A percentile compares a stretch with the other conserved stretches of the same genome.
phyloP scores from a whole-genome alignment of 1,139 yeast genomes.

The Geotrichum restrictum region DNA sequence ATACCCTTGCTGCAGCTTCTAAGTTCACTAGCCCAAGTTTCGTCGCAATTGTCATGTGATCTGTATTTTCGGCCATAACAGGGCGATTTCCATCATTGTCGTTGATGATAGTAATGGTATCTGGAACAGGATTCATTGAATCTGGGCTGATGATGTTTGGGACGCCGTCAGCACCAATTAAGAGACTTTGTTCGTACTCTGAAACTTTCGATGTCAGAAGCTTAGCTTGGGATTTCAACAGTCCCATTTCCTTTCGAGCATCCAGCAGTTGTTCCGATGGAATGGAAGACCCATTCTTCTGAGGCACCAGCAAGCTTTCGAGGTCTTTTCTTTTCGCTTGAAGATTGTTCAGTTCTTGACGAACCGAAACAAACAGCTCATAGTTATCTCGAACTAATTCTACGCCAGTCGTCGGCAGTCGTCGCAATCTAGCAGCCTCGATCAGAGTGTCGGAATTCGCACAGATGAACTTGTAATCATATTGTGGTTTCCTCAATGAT shows the following conservation, averaged over 20 bases:
- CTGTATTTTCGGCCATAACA: slow-evolving; percentile 34
- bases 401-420: slow-evolving; percentile 14
- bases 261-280: slow-evolving; percentile 2
- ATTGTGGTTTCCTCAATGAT: slow-evolving; percentile 41
- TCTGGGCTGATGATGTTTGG: slow-evolving; percentile 62
- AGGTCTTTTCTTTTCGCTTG: slow-evolving; percentile 17
- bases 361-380: slow-evolving; percentile 7
- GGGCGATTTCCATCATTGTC: slow-evolving; percentile 23
- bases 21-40: slow-evolving; percentile 64
- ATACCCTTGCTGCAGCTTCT: slow-evolving; percentile 62
- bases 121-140: slow-evolving; percentile 47
- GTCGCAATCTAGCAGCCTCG: slow-evolving; percentile 18
- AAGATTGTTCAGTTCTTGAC: slow-evolving; percentile 14
- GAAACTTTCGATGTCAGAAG: slow-evolving; percentile 38
- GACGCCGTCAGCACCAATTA: slow-evolving; percentile 32
- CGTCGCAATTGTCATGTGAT: slow-evolving; percentile 67
- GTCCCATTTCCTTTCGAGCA: slow-evolving; percentile 4
- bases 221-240: slow-evolving; percentile 24
- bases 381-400: slow-evolving; percentile 17
- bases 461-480: slow-evolving; percentile 44
- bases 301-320: slow-evolving; percentile 2
- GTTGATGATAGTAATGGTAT: slow-evolving; percentile 29
- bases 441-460: slow-evolving; percentile 15
- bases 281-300: neutral
- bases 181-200: slow-evolving; percentile 36